A percentile compares a stretch with the other conserved stretches of the same genome.
Conservation (phyloP, 2,329 filamentous ascomycete genomes). For the Penicillium sclerotiorum region DNA sequence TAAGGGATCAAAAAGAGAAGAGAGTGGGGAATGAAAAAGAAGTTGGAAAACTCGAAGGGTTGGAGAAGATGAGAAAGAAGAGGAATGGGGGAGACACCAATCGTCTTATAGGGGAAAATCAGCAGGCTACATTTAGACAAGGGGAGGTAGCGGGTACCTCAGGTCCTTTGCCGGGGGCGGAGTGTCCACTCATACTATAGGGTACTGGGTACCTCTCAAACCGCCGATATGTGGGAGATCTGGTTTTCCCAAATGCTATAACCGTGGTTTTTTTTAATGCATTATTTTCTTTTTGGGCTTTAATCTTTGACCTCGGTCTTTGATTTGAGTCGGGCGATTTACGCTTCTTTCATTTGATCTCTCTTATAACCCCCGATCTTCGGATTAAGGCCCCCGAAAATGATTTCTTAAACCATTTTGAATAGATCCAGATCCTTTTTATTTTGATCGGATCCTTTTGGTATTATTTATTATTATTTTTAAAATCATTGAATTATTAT, state of each 20-base stretch:
- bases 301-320: background rate
- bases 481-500: too few relatives aligned
- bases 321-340: background rate
- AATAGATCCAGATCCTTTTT: too few relatives aligned
- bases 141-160: background rate
- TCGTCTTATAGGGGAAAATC: constrained; percentile 26
- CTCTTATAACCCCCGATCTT: too few relatives aligned
- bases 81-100: constrained; percentile 16
- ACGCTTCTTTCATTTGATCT: too few relatives aligned
- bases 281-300: background rate
- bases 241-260: too few relatives aligned
- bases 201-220: constrained; percentile 30
- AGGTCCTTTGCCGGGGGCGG: too few relatives aligned
- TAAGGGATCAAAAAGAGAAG: constrained; percentile 31
- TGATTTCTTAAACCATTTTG: too few relatives aligned
- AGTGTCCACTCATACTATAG: constrained; percentile 24
- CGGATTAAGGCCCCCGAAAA: too few relatives aligned
- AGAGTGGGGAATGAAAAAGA: constrained; percentile 21
- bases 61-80: constrained; percentile 17
- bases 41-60: constrained; percentile 27
- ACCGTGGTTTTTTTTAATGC: background rate
- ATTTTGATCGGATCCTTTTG: too few relatives aligned
- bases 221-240: constrained; percentile 8
- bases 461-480: background rate
- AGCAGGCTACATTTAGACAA: constrained; percentile 6